A percentile compares a stretch with the other conserved stretches of the same genome.
phyloP scores from a whole-genome alignment of 305 asterid genomes.

The Rubia balearica region DNA sequence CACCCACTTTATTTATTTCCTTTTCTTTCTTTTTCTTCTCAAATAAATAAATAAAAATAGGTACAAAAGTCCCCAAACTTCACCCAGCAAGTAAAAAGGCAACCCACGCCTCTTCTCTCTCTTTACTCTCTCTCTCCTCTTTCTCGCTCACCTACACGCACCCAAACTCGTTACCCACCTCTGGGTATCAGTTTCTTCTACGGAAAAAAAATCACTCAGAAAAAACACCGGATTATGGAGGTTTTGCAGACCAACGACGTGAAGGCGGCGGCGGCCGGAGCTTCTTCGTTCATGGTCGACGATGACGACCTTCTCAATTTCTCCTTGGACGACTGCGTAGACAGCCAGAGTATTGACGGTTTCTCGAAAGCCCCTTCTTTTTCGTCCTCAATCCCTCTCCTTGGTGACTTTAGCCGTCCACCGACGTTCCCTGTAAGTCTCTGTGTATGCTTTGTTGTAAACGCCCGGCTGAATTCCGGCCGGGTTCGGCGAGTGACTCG shows the following conservation, averaged over 20 bases:
- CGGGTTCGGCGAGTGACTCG: slow-evolving; percentile 41
- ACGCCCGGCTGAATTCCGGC: not conserved
- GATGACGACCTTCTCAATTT: slow-evolving; percentile 65
- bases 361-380: slow-evolving; percentile 17
- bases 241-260: slow-evolving; percentile 9
- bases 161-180: slow-evolving; percentile 14
- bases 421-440: slow-evolving; percentile 54
- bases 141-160: slow-evolving; percentile 16
- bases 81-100: slow-evolving; percentile 14
- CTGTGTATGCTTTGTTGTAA: slow-evolving; percentile 19
- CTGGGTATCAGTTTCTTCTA: slow-evolving; percentile 4
- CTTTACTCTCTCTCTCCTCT: slow-evolving; percentile 10
- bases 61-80: not conserved
- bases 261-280: slow-evolving; percentile 19
- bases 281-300: slow-evolving; percentile 33
- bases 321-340: slow-evolving; percentile 37
- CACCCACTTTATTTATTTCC: not conserved
- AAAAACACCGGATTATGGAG: slow-evolving; percentile 14
- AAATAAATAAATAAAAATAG: not conserved
- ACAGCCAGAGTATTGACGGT: slow-evolving; percentile 14
- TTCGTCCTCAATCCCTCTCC: slow-evolving; percentile 20
- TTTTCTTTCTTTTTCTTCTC: not conserved
- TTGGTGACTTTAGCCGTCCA: slow-evolving; percentile 27
- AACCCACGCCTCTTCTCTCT: not conserved
- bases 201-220: not conserved